A percentile compares a stretch with the other conserved stretches of the same genome.
phyloP scores from a whole-genome alignment of 768 basidiomycete species.

The Termitomyces sp. region DNA sequence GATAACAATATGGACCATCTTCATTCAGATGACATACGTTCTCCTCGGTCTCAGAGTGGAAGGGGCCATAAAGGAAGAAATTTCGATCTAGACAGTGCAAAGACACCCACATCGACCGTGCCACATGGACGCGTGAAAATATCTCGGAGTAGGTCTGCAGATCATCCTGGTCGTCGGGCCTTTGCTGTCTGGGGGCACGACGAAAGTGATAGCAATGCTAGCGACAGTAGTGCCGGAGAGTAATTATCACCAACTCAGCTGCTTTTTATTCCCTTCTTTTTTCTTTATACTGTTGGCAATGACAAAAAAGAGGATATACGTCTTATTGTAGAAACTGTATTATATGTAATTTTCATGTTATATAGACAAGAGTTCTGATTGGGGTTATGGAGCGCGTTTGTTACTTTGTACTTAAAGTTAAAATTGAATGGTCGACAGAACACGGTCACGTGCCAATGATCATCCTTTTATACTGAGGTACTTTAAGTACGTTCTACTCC shows the following conservation, averaged over 20 bases:
- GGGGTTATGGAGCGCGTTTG: no score
- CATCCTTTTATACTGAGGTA: no score
- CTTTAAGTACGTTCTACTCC: no score
- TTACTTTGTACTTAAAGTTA: no score
- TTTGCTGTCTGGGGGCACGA: constrained; percentile 90
- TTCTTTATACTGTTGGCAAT: no score
- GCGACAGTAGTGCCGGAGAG: constrained; percentile 52
- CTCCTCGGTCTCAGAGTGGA: constrained; percentile 30
- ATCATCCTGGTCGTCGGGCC: constrained; percentile 44
- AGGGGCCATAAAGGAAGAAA: constrained; percentile 58
- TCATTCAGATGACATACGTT: constrained; percentile 29
- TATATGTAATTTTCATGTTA: background rate
- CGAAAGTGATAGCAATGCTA: constrained; percentile 83
- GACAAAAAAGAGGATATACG: background rate
- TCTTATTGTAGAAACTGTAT: background rate
- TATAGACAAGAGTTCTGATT: no score
- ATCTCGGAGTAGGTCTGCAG: constrained; percentile 33
- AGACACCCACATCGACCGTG: constrained; percentile 56
- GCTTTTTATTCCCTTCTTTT: no score
- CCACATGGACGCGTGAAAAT: constrained; percentile 26
- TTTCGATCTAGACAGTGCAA: constrained; percentile 46
- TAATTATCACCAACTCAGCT: background rate
- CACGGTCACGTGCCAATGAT: no score
- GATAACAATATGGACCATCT: constrained; percentile 28
- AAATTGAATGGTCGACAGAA: no score